These are phyloP conservation scores for Perkinsus marinus DNA, from an alignment of 169 alveolate genomes.

Conservation along the genomic window DNA sequence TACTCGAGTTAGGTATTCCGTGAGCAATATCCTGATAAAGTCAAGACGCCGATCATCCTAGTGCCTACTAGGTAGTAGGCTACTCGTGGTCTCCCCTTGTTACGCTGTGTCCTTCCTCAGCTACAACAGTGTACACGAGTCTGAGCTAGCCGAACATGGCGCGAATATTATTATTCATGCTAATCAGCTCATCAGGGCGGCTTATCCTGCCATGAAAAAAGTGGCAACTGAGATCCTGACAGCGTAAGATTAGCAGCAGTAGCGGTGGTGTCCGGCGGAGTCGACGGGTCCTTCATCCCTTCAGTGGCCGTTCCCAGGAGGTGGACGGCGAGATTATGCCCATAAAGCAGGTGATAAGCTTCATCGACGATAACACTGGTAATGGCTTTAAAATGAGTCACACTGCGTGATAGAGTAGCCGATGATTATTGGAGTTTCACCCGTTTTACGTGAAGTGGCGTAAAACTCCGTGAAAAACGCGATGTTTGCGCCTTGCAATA, in stretches of 20 bases:
- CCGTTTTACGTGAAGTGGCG: no score
- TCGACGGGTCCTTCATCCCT: not conserved
- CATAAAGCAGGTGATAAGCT: not conserved
- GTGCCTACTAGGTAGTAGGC: not conserved
- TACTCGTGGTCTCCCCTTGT: not conserved
- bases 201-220: not conserved
- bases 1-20: not conserved
- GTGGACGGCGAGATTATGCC: not conserved
- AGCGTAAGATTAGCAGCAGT: not conserved
- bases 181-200: not conserved
- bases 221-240: conserved; percentile 2
- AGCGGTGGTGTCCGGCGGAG: not conserved
- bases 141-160: not conserved
- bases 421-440: no score
- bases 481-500: no score
- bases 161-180: not conserved
- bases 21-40: not conserved
- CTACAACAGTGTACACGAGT: conserved; percentile 1
- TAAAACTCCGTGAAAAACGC: no score
- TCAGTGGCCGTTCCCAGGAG: not conserved
- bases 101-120: not conserved
- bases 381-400: no score
- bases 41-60: not conserved
- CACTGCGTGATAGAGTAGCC: no score
- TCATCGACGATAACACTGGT: not conserved